Percentiles rank a stretch among this genome's conserved stretches.
These are phyloP conservation scores for Colletotrichum higginsianum DNA, from an alignment of 2,329 filamentous ascomycete genomes.

Conservation along the genomic window DNA sequence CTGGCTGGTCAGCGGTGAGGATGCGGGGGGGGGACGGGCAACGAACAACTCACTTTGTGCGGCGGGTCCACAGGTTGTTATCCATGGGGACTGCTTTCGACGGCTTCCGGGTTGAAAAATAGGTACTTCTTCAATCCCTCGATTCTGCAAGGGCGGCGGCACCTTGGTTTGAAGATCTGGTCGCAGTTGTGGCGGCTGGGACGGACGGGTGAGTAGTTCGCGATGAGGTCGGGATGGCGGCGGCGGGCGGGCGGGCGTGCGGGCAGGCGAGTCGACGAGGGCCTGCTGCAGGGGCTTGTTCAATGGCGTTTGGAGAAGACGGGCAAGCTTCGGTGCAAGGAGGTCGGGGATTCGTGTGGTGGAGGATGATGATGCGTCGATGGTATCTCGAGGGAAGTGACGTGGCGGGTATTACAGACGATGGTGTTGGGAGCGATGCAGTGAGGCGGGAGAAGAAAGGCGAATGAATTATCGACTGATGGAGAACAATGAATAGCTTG, in stretches of 20 bases:
- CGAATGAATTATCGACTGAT: conserved; percentile 42
- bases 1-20: conserved; percentile 58
- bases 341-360: conserved; percentile 2
- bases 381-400: conserved; percentile 30
- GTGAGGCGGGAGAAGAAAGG: conserved; percentile 34
- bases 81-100: conserved; percentile 66
- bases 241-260: conserved; percentile 17
- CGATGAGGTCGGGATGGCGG: conserved; percentile 39
- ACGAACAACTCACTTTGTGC: conserved; percentile 78
- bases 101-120: conserved; percentile 35
- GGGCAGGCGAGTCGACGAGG: conserved; percentile 33
- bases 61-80: conserved; percentile 82
- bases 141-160: conserved; percentile 37
- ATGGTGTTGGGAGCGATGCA: conserved; percentile 29
- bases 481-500: conserved; percentile 42
- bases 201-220: conserved; percentile 27
- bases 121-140: conserved; percentile 33
- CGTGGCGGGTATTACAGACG: conserved; percentile 34
- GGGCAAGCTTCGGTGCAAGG: conserved; percentile 25
- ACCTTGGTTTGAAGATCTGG: conserved; percentile 36
- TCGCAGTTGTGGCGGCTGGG: conserved; percentile 43
- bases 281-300: conserved; percentile 37
- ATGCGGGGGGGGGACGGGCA: conserved; percentile 15
- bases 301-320: conserved; percentile 26
- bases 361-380: conserved; percentile 12